phyloP scores from a whole-genome alignment of 257 asterid genomes.

The Ilex aquifolium region DNA sequence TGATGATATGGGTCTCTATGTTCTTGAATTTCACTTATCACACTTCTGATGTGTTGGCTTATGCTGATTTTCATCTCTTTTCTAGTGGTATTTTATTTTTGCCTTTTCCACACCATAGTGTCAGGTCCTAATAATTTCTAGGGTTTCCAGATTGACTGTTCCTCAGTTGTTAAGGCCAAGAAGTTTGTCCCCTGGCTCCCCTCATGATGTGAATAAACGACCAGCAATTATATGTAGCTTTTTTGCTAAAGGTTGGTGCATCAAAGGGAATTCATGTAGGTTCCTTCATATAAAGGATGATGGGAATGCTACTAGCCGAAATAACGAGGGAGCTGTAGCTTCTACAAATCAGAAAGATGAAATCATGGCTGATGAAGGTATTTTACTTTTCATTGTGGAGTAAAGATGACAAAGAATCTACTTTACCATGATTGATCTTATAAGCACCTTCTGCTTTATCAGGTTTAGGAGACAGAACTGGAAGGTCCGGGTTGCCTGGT shows the following conservation, averaged over 20 bases:
- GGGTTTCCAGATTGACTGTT: constrained; percentile 60
- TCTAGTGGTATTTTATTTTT: neutral
- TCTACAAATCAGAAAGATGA: constrained; percentile 28
- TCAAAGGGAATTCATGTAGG: constrained; percentile 73
- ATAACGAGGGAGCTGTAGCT: constrained; percentile 34
- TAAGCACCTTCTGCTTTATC: constrained; percentile 13
- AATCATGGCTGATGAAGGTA: constrained; percentile 48
- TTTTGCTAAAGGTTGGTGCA: constrained; percentile 92
- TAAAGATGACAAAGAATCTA: constrained; percentile 7
- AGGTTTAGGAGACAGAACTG: constrained; percentile 18
- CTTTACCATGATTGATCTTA: constrained; percentile 10
- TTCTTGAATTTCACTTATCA: constrained; percentile 12
- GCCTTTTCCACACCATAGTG: constrained; percentile 1
- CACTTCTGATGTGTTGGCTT: constrained; percentile 13
- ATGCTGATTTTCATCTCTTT: neutral
- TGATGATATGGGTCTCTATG: constrained; percentile 6
- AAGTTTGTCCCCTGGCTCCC: constrained; percentile 40
- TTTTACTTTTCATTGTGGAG: constrained; percentile 15
- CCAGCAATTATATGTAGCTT: constrained; percentile 57
- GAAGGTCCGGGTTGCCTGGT: constrained; percentile 12
- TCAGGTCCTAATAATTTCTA: constrained; percentile 25
- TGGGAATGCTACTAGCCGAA: constrained; percentile 6
- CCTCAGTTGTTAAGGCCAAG: constrained; percentile 38
- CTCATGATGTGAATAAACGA: constrained; percentile 45
- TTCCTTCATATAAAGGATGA: constrained; percentile 59